Percentiles rank a stretch among this genome's conserved stretches.
phyloP scores from a whole-genome alignment of 352 stramenopile species.

The Nothophytophthora sp. region DNA sequence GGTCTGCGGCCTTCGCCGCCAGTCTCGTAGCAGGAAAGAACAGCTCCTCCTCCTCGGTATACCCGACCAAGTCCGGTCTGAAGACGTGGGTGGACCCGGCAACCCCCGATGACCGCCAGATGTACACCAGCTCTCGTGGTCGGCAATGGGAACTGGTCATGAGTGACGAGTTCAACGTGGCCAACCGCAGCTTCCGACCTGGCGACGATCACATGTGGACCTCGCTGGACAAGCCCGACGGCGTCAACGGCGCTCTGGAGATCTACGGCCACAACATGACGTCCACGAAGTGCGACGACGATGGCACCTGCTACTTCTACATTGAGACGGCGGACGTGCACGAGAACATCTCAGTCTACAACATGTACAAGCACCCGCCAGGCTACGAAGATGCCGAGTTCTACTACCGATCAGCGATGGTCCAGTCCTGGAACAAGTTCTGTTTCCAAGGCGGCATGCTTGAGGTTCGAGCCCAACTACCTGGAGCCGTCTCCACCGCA shows the following conservation, averaged over 20 bases:
- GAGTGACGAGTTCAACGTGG: slow-evolving; percentile 95
- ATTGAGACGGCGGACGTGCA: slow-evolving; percentile 41
- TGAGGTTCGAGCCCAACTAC: slow-evolving; percentile 90
- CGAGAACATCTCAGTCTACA: slow-evolving; percentile 50
- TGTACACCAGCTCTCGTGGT: slow-evolving; percentile 51
- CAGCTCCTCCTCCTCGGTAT: slow-evolving; percentile 19
- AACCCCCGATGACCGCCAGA: slow-evolving; percentile 33
- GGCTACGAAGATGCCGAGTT: slow-evolving; percentile 47
- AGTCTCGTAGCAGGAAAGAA: slow-evolving; percentile 10
- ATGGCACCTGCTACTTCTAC: slow-evolving; percentile 53
- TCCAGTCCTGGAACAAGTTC: slow-evolving; percentile 95
- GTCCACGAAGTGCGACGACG: slow-evolving; percentile 41
- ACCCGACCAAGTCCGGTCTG: slow-evolving; percentile 37
- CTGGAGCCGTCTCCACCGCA: slow-evolving; percentile 61
- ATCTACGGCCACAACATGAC: slow-evolving; percentile 90
- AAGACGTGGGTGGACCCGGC: slow-evolving; percentile 59
- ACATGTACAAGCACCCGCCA: slow-evolving; percentile 52
- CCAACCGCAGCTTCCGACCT: slow-evolving; percentile 87
- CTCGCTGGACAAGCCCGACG: slow-evolving; percentile 93
- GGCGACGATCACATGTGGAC: slow-evolving; percentile 96
- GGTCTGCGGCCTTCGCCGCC: neutral
- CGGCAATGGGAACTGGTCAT: slow-evolving; percentile 76
- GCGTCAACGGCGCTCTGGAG: slow-evolving; percentile 89
- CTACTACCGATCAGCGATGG: slow-evolving; percentile 77
- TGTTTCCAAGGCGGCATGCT: slow-evolving; percentile 94